Base-by-base conservation (phyloP, 1,284 basidiomycete species). In the Termitomyces sp. region DNA sequence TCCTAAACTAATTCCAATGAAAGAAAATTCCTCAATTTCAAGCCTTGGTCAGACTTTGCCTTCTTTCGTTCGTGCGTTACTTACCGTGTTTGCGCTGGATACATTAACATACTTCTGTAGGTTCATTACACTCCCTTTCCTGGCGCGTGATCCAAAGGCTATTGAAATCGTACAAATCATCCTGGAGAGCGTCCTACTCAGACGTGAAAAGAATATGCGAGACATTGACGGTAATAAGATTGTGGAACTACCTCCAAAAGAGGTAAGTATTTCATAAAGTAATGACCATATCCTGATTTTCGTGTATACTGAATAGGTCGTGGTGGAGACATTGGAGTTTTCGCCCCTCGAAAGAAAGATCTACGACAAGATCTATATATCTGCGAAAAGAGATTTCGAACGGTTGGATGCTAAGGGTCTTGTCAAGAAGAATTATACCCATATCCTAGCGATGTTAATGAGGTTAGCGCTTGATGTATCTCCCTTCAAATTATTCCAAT, bases 171-270 rank as follows among this genome's bases (percentile, higher is more conserved):
- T 97, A 0, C 94, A 96, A 70, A 88, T 93, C 54, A 94, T 98
- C 54, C 78, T 98, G 31, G 92, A 96, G 67, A 91, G 84, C 39
- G 82, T 93, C 41, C 75, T 99, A 3, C 76, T 99, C 2, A 82
- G 96, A n/a, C 81, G 96, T 58, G 95, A 98, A 70, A 99, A 99
- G 75, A 88, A 82, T 56, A 97, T 94, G 91, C 84, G 83, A 44
- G 96, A 97, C 71, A 80, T 76, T 43, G 84, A 95, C 63, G 96
- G 96, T 2, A 88, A 90, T 49, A 82, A 80, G 41, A 98, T 99
- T 43, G 93, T 98, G 1, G 84, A 93, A 54, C 74, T 99, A 2
- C 95, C 96, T 0, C 75, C 83, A 0, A 98, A 98, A 73, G 86
- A 89, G 69, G 83, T 90, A 54, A 44, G 70, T 61, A 38, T 38